Base-by-base conservation (phyloP, 352 stramenopile species). In the Aphanomyces astaci region DNA sequence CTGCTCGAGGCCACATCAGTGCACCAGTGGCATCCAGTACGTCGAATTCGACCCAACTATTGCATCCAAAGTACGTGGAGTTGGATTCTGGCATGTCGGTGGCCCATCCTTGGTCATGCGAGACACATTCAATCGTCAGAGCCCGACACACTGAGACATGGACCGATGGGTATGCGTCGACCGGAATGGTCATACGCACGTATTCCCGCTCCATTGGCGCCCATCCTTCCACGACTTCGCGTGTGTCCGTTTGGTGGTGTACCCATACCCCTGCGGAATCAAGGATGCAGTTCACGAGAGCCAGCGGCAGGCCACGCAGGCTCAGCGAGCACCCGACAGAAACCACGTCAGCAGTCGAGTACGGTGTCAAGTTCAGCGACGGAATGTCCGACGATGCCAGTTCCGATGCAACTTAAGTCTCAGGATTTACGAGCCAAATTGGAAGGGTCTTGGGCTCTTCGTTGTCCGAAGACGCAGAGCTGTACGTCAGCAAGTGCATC, bases 41-140 rank as follows among this genome's bases (percentile, higher is more conserved):
- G 27, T 65, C 32, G 30, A 65, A 65, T n/a, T 65, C 56, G 39
- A 51, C 39, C 56, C 56, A 65, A 51, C 56, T 65, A 36, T 53
- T 52, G 56, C 56, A 65, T 32, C 39, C 36, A 30, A 52, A 32
- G 40, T 53, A 65, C 56, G 56, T 52, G 4, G 7, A 46, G 22
- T 65, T 65, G 56, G 53, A 24, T 30, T 65, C 56, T 9, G 33
- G 56, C 39, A 30, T 27, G 9, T 65, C 56, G 5, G 40, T 36
- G 13, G 56, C 56, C 56, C 56, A 65, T 25, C 56, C 56, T 48
- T 65, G 56, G 56, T 65, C 56, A 53, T 65, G 56, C 11, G 56
- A 65, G 4, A 48, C 39, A 27, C 56, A 65, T 51, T 65, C 56
- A 32, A 65, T 52, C 3, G 39, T 27, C 0, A 65, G 56, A 32